Conservation (phyloP, 352 stramenopile species). For the Globisporangium paddicum region DNA sequence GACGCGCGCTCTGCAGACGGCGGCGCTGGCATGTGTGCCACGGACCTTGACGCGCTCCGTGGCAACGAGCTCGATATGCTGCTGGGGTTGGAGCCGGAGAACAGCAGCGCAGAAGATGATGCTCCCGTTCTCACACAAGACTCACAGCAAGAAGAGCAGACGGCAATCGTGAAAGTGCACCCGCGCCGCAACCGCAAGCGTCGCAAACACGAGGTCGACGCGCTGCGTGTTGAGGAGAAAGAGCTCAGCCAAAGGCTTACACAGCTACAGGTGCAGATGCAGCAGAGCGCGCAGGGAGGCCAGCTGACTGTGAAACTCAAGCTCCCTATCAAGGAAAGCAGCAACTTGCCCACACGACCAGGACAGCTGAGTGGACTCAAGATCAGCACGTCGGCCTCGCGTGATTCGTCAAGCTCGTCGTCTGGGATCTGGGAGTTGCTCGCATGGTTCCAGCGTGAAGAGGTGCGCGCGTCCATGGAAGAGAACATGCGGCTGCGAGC, state of each 20-base stretch:
- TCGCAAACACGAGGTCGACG: slow-evolving; percentile 9
- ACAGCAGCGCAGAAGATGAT: no score
- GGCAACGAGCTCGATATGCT: no score
- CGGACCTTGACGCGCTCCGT: no score
- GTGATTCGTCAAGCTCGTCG: not conserved
- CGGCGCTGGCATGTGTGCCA: no score
- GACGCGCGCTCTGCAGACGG: no score
- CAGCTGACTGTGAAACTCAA: not conserved
- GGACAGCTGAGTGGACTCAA: not conserved
- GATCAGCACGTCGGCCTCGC: not conserved
- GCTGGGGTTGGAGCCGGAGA: no score
- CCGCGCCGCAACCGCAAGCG: no score
- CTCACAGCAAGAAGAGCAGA: no score
- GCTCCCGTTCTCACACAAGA: no score
- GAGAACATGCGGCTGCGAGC: slow-evolving; percentile 28
- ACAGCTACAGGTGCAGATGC: not conserved
- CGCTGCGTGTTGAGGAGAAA: not conserved
- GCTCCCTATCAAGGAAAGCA: not conserved
- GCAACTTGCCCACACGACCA: not conserved
- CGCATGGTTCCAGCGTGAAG: slow-evolving; percentile 24
- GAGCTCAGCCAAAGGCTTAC: not conserved
- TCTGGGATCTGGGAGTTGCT: slow-evolving; percentile 25
- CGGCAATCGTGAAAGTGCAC: no score
- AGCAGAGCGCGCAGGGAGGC: not conserved
- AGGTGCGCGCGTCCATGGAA: slow-evolving; percentile 21